A percentile compares a stretch with the other conserved stretches of the same genome.
Conservation (phyloP, 345 rosid species). For the Barbarea vulgaris region DNA sequence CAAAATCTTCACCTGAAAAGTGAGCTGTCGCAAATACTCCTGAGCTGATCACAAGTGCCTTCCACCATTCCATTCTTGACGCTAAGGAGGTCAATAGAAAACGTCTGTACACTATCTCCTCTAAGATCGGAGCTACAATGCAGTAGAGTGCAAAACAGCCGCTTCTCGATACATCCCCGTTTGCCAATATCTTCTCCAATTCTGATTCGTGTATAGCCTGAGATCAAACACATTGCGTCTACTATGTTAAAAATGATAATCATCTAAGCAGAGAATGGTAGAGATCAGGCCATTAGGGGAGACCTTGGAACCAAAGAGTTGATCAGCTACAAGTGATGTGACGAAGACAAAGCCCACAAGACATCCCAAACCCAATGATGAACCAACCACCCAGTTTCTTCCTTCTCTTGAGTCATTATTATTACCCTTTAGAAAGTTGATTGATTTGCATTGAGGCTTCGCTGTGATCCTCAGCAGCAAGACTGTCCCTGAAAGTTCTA, state of each 20-base stretch:
- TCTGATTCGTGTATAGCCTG: conserved; percentile 55
- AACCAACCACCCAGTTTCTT: conserved; percentile 67
- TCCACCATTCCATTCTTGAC: conserved; percentile 60
- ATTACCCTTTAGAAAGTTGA: conserved; percentile 43
- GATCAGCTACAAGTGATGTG: conserved; percentile 54
- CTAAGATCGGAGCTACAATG: conserved; percentile 63
- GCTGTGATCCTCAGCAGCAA: conserved; percentile 55
- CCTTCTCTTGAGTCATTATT: conserved; percentile 29
- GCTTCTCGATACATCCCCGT: conserved; percentile 51
- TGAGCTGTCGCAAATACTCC: conserved; percentile 76
- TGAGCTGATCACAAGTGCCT: conserved; percentile 62
- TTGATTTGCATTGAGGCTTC: conserved; percentile 49
- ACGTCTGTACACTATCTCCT: conserved; percentile 83
- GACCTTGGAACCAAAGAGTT: conserved; percentile 57
- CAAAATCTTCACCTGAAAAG: conserved; percentile 63
- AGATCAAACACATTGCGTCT: conserved; percentile 11
- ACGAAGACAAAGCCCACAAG: conserved; percentile 57
- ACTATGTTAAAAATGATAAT: conserved; percentile 24
- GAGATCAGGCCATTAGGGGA: background rate
- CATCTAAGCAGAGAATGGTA: background rate
- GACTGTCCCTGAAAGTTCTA: conserved; percentile 62
- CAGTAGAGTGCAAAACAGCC: conserved; percentile 66
- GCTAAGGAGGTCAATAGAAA: conserved; percentile 69
- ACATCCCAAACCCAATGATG: conserved; percentile 64
- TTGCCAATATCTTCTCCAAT: conserved; percentile 63